Evolutionary conservation across 192 early-diverging fungal genomes (phyloP).

Genomic region (Coemansia sp.): DNA sequence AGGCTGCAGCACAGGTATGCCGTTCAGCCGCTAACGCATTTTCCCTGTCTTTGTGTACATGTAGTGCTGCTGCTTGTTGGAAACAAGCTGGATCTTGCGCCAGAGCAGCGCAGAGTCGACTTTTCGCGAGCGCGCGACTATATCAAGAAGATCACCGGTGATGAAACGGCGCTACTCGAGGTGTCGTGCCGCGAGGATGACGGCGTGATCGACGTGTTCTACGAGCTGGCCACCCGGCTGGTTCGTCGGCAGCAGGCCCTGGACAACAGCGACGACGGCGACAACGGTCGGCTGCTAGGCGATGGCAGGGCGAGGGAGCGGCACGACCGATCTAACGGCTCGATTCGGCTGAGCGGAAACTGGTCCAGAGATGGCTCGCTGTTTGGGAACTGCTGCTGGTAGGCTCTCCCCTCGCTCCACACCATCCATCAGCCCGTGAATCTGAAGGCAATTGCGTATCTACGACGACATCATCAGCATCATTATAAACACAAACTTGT

Average conservation of each 20-base stretch:
- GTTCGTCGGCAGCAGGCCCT: constrained; percentile 25
- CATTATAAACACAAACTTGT: background rate
- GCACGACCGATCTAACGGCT: constrained; percentile 23
- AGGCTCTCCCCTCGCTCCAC: background rate
- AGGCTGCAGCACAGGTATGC: background rate
- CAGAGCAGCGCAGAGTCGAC: constrained; percentile 60
- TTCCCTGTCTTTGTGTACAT: background rate
- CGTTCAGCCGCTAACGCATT: background rate
- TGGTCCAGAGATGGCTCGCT: constrained; percentile 9
- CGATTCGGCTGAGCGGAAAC: constrained; percentile 29
- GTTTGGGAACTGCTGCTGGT: constrained; percentile 31
- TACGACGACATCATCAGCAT: background rate
- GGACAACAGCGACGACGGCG: constrained; percentile 10
- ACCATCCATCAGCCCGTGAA: background rate
- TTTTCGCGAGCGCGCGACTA: constrained; percentile 64
- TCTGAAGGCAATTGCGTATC: too few species aligned
- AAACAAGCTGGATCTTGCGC: constrained; percentile 71
- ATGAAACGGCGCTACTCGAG: constrained; percentile 66
- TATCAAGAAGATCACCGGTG: constrained; percentile 60
- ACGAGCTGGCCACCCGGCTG: constrained; percentile 45
- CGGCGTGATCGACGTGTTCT: constrained; percentile 56
- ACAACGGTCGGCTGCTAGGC: constrained; percentile 4
- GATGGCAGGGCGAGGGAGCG: constrained; percentile 19
- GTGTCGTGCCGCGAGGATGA: constrained; percentile 75
- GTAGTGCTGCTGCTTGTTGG: constrained; percentile 72